Conservation (phyloP, 441 rosid species). For the Syzygium syzygioides region DNA sequence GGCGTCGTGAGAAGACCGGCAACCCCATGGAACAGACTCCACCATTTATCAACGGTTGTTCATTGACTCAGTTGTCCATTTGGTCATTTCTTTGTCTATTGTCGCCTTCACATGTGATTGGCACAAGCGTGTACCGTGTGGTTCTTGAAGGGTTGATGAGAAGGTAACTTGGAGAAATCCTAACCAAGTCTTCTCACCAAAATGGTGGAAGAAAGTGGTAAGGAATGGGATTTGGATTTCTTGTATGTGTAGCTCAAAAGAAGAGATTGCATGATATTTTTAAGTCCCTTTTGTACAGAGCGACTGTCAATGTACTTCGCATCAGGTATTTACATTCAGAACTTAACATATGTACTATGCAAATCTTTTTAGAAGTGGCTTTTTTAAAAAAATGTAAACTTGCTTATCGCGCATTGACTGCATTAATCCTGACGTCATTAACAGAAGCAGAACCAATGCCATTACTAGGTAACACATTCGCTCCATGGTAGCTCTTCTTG, state of each 20-base stretch:
- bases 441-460: slow-evolving; percentile 14
- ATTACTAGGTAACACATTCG: background rate
- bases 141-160: background rate
- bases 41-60: background rate
- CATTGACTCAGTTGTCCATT: background rate
- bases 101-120: background rate
- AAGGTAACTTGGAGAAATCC: background rate
- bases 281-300: too few species aligned
- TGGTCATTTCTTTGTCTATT: too few species aligned
- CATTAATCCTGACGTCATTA: slow-evolving; percentile 24
- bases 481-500: too few species aligned
- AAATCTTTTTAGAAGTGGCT: too few species aligned
- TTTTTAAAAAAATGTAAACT: too few species aligned
- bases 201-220: too few species aligned
- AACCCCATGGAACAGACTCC: background rate
- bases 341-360: too few species aligned
- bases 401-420: slow-evolving; percentile 20
- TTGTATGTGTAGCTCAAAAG: too few species aligned
- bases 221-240: too few species aligned
- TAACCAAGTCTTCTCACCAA: background rate
- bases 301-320: too few species aligned
- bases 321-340: too few species aligned
- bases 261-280: too few species aligned
- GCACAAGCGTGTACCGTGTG: background rate
- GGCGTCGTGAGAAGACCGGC: background rate